phyloP scores from a whole-genome alignment of 2,329 filamentous ascomycete species.

The Pleomassaria siparia region DNA sequence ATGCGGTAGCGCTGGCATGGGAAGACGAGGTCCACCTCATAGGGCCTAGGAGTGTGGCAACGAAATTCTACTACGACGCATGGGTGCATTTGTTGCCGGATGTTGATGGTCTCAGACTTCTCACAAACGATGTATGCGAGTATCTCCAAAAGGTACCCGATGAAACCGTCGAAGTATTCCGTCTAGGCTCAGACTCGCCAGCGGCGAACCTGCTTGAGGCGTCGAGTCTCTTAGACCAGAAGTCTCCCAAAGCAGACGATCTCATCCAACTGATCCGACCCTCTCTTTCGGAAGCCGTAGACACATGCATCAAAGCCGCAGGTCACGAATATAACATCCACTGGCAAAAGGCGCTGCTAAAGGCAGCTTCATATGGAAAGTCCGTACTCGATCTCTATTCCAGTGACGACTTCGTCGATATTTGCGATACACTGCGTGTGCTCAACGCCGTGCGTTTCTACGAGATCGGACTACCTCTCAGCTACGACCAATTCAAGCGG shows the following conservation, averaged over 20 bases:
- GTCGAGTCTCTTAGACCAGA: slow-evolving; percentile 83
- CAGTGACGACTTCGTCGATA: slow-evolving; percentile 97
- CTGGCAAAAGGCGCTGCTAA: slow-evolving; percentile 95
- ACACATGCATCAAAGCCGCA: slow-evolving; percentile 89
- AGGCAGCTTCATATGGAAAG: slow-evolving; percentile 95
- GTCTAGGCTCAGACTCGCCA: slow-evolving; percentile 81
- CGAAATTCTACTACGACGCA: slow-evolving; percentile 84
- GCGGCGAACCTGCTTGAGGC: slow-evolving; percentile 93
- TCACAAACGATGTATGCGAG: slow-evolving; percentile 94
- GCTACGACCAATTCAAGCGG: slow-evolving; percentile 90
- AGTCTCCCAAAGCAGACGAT: slow-evolving; percentile 96
- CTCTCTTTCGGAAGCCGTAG: slow-evolving; percentile 87
- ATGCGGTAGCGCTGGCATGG: slow-evolving; percentile 92
- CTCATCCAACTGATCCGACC: slow-evolving; percentile 92
- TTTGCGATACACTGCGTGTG: slow-evolving; percentile 91
- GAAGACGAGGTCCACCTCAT: slow-evolving; percentile 96
- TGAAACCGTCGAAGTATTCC: slow-evolving; percentile 85
- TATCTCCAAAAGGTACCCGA: slow-evolving; percentile 93
- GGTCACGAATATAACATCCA: slow-evolving; percentile 87
- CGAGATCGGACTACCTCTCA: slow-evolving; percentile 84
- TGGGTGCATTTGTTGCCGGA: slow-evolving; percentile 87
- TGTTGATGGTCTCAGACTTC: slow-evolving; percentile 82
- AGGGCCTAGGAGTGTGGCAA: slow-evolving; percentile 76
- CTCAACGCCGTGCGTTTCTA: slow-evolving; percentile 91
- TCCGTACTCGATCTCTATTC: slow-evolving; percentile 97